Percentiles rank a stretch among this genome's conserved stretches.
These are phyloP conservation scores for Athelia sp. DNA, from an alignment of 1,284 basidiomycete species.

Conservation along the genomic window DNA sequence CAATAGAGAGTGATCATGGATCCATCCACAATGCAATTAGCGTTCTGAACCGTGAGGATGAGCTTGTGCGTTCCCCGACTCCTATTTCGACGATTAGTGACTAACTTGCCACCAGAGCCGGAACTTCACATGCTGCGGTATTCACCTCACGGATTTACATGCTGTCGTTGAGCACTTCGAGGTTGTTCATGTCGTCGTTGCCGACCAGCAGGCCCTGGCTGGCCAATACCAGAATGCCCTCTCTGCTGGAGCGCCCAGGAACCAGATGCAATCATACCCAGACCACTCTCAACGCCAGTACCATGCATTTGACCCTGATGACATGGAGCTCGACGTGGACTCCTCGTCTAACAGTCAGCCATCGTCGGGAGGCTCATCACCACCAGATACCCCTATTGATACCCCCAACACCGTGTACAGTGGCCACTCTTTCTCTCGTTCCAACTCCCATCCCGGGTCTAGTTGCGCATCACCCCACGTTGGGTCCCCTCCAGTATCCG, in stretches of 20 bases:
- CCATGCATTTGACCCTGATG: conserved; percentile 61
- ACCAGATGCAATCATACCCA: conserved; percentile 10
- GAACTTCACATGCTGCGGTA: conserved; percentile 81
- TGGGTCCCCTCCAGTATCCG: background rate
- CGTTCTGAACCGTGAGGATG: conserved; percentile 64
- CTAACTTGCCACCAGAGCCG: conserved; percentile 44
- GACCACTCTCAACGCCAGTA: conserved; percentile 13
- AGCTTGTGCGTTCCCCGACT: conserved; percentile 44
- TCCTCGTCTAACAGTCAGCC: conserved; percentile 38
- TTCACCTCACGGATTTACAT: conserved; percentile 76
- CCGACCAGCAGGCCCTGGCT: conserved; percentile 39
- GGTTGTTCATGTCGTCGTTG: conserved; percentile 73
- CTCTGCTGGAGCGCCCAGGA: background rate
- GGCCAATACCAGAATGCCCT: background rate
- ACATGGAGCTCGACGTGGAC: conserved; percentile 75
- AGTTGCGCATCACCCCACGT: conserved; percentile 21
- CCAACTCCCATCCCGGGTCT: background rate
- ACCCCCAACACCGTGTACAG: conserved; percentile 35
- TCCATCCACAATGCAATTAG: conserved; percentile 63
- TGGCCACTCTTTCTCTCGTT: background rate
- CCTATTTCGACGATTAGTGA: conserved; percentile 6
- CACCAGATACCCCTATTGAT: conserved; percentile 46
- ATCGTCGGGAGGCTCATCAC: conserved; percentile 40
- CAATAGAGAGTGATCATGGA: conserved; percentile 55
- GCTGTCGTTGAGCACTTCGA: conserved; percentile 86